phyloP scores from a whole-genome alignment of 176 grass and related monocot species.

The Ensete glaucum region DNA sequence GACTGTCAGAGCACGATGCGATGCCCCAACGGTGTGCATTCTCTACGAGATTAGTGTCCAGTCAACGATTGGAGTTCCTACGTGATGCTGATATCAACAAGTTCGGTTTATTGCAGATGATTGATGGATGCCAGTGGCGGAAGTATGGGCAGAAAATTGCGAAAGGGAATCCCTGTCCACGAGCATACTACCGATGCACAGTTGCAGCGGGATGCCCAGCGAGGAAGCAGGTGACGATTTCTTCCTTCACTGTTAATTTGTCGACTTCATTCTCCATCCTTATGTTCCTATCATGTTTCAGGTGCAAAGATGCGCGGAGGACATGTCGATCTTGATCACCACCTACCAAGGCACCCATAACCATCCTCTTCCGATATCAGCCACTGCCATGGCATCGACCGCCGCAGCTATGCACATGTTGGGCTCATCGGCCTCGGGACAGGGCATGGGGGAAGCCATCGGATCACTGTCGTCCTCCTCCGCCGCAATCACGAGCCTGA shows the following conservation, averaged over 20 bases:
- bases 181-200: slow-evolving; percentile 74
- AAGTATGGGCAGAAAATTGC: slow-evolving; percentile 78
- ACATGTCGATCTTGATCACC: slow-evolving; percentile 92
- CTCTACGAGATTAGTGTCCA: not conserved
- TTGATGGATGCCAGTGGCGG: slow-evolving; percentile 73
- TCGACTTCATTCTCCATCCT: too few relatives aligned
- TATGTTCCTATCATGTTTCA: slow-evolving; percentile 6
- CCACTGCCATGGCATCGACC: slow-evolving; percentile 80
- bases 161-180: slow-evolving; percentile 63
- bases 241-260: not conserved
- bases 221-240: slow-evolving; percentile 36
- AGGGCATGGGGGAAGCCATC: not conserved
- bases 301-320: slow-evolving; percentile 77
- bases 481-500: not conserved
- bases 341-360: slow-evolving; percentile 90
- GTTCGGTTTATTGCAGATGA: slow-evolving; percentile 32
- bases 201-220: slow-evolving; percentile 54
- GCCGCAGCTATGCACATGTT: slow-evolving; percentile 44
- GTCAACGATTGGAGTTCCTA: too few relatives aligned
- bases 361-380: slow-evolving; percentile 58
- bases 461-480: slow-evolving; percentile 1
- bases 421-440: slow-evolving; percentile 3
- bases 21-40: slow-evolving; percentile 36
- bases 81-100: too few relatives aligned
- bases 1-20: slow-evolving; percentile 58